Base-by-base conservation (phyloP, 176 grass and related monocot species). In the Bonia amplexicaulis region DNA sequence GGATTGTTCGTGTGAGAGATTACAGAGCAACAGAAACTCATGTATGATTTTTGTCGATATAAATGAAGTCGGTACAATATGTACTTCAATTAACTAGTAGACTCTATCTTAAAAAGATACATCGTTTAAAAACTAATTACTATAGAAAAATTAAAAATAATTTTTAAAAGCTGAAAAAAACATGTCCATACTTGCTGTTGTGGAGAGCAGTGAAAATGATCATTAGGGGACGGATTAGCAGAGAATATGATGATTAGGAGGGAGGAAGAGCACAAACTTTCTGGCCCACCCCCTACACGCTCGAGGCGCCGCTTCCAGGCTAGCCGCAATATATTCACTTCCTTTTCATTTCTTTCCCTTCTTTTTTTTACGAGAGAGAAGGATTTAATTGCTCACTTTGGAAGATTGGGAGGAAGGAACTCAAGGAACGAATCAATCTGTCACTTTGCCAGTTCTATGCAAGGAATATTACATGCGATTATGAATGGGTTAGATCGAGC, bases 281-380 rank as follows among this genome's bases (percentile, higher is more conserved):
- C 0, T 1, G 22, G 42, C 77, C 71, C 69, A 26, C 68, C 37
- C 60, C 22, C 79, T 10, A 82, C 88, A 29, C 20, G 58, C 58
- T 90, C 89, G 80, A 90, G 85, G 84, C 89, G 89, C 89, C 89
- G 85, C 89, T 90, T 90, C 89, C 79, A 49, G 73, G 35, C 66
- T 49, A 73, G 52, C 16, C 52, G 42, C 88, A 70, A 5, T 40
- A 42, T 9, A 44, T 42, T 64, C 45, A 12, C 46, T 64, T 25
- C 6, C 29, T 6, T 22, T 8, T 27, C 9, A 7, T 37, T 58
- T 12, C 25, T 20, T 15, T 65, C n/a, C 6, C 14, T 12, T 80
- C 12, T 25, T 26, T 26, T 51, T 41, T 12, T 76, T 33, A 51
- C 11, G 62, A 69, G 17, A 74, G 26, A 46, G 68, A 47, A 73